Conservation (phyloP, 176 grass and related monocot genomes). For the Bromus sterilis region DNA sequence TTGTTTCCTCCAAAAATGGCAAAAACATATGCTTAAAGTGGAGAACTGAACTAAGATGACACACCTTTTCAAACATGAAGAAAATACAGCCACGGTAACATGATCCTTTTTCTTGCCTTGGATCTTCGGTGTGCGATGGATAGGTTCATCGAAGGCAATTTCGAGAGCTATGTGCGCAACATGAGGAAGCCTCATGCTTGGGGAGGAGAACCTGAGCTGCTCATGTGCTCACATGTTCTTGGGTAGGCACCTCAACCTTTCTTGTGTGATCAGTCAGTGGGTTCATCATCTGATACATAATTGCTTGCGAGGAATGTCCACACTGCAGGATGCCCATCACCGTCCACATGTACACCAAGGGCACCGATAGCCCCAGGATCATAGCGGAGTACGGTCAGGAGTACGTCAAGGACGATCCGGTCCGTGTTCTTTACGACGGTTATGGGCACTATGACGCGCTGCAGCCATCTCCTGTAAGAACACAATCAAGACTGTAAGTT, state of each 20-base stretch:
- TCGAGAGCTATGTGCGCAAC: constrained; percentile 77
- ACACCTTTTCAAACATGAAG: not conserved
- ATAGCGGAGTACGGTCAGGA: constrained; percentile 98
- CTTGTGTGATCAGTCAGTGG: not conserved
- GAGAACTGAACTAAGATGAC: too few species aligned
- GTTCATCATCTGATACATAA: not conserved
- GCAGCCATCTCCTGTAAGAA: constrained; percentile 55
- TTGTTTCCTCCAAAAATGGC: not conserved
- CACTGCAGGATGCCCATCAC: constrained; percentile 79
- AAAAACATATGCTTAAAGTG: not conserved
- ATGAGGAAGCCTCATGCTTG: constrained; percentile 89
- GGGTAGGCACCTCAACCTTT: constrained; percentile 27
- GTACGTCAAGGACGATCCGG: constrained; percentile 81
- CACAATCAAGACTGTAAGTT: constrained; percentile 52
- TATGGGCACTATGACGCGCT: constrained; percentile 82
- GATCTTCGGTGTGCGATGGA: not conserved
- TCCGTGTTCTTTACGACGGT: constrained; percentile 77
- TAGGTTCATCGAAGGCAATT: constrained; percentile 92
- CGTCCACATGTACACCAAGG: constrained; percentile 73
- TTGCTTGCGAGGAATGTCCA: not conserved
- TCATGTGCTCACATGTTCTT: constrained; percentile 98
- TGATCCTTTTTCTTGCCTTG: not conserved
- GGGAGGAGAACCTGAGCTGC: constrained; percentile 86
- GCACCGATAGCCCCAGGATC: constrained; percentile 49
- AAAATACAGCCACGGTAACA: not conserved